Base-by-base conservation (phyloP, 768 basidiomycete genomes). In the Leucocoprinus leucothites region DNA sequence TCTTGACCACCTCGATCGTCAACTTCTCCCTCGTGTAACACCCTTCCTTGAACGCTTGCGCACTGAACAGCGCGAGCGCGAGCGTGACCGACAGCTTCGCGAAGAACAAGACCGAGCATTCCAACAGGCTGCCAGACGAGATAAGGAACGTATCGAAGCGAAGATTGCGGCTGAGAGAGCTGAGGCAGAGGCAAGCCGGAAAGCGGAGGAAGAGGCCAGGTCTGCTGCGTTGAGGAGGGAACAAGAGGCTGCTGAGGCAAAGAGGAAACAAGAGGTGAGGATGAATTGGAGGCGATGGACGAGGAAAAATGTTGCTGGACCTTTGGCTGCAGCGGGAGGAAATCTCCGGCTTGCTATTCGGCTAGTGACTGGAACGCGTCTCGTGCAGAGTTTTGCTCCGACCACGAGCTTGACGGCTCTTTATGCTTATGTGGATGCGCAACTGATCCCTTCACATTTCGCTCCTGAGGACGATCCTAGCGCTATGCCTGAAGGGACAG, bases 101-200 rank as follows among this genome's bases (percentile, higher is more conserved):
- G 87, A 85, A 24, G 87, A 90, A 61, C 93, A 94, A 62, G 94
- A 96, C 62, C 76, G 80, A 8, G 90, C 91, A 1, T 92, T 91
- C 67, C 71, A 72, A 36, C 83, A 86, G 50, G 77, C 85, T 0
- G 85, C 82, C 1, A 64, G 74, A 35, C 70, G 80, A 4, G 95
- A 97, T 66, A 73, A 78, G 22, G 89, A 87, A 65, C 76, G 86
- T 45, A 84, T 92, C 26, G 73, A 82, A 53, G 75, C 73, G 5
- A 74, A 75, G 42, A 77, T 87, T 43, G 74, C 64, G 11, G 81
- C 80, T 8, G 71, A 69, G 59, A 66, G 62, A 57, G 66, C 56
- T 28, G 66, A 59, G 46, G 48, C 31, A 19, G 62, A 80, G 49
- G 78, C 76, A 49, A 73, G 69, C 47, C 67, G 62, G 38, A 66